Base-by-base conservation (phyloP, 23 red algal species). In the Gracilaria vermiculophylla region DNA sequence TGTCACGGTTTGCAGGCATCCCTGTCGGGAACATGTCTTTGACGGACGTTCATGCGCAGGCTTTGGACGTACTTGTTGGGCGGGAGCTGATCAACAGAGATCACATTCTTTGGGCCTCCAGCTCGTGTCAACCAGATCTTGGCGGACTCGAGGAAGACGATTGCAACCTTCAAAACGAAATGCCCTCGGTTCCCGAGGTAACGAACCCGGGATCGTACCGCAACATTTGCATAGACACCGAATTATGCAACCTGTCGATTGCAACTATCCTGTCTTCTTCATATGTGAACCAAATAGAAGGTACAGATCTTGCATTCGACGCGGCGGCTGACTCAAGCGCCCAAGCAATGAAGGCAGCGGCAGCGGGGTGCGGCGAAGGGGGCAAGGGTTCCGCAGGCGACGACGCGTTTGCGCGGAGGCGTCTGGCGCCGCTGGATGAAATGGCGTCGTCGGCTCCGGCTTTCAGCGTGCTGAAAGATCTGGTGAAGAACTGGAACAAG, bases 1-100 rank as follows among this genome's bases (percentile, higher is more conserved):
- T 93, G 10, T 56, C 95, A 11, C 34, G 89, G 27, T 77, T 89
- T 27, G 82, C 95, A 43, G 82, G 86, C 2, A 93, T 97, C 35
- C 95, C 95, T 16, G 32, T 97, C 21, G 95, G 81, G 34, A 96
- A 96, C 61, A 69, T 96, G 45, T 81, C 83, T 9, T 65, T 71
- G 11, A 80, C 73, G 14, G 78, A 96, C 52, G 72, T 85, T 6
- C 76, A 96, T 80, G 77, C 79, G 66, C 88, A 92, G 27, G 77
- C 82, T 7, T 33, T 91, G 23, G 93, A 95, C 61, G 78, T 91
- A 14, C 56, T 85, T 20, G 82, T 81, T 43, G 87, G 86, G 20
- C 85, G 84, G 16, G 85, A 90, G 54, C 43, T 95, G 16, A 57
- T 50, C 19, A 95, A 93, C 61, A 17, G 76, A 32, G 87, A 91